Evolutionary conservation across 2,329 filamentous ascomycete genomes (phyloP).

Genomic region (Penicillium sp.): DNA sequence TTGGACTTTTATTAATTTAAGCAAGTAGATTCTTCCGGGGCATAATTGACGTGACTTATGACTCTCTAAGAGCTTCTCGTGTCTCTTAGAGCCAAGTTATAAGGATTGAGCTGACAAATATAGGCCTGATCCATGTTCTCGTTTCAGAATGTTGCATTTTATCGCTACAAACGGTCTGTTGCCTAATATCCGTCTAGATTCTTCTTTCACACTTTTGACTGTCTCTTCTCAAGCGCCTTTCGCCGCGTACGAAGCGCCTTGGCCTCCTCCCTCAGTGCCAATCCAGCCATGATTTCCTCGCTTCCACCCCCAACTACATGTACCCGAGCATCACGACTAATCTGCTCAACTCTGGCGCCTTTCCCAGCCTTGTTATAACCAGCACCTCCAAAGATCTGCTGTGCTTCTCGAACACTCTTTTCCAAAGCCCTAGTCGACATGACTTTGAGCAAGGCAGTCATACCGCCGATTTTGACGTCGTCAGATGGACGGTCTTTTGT

Average conservation of each 20-base stretch:
- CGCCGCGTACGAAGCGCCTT: conserved; percentile 31
- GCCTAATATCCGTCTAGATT: background rate
- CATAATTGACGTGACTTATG: too few species aligned
- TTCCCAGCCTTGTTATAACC: conserved; percentile 53
- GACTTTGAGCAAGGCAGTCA: conserved; percentile 54
- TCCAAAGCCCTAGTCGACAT: conserved; percentile 55
- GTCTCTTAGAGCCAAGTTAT: too few species aligned
- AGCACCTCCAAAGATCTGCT: conserved; percentile 56
- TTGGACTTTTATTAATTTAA: too few species aligned
- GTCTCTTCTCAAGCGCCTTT: conserved; percentile 28
- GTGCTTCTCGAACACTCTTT: conserved; percentile 54
- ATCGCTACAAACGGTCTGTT: background rate
- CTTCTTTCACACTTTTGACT: conserved; percentile 23
- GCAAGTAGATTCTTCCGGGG: too few species aligned
- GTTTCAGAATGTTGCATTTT: background rate
- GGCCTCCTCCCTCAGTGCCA: conserved; percentile 34
- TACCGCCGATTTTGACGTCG: conserved; percentile 49
- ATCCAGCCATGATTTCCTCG: conserved; percentile 42
- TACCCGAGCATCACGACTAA: conserved; percentile 54
- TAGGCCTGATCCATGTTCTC: background rate
- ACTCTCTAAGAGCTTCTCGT: too few species aligned
- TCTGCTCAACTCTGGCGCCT: conserved; percentile 54
- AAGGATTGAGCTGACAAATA: background rate
- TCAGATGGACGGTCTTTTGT: conserved; percentile 41
- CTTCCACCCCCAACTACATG: conserved; percentile 44